These are phyloP conservation scores for Eucalyptus leucophloia DNA, from an alignment of 345 rosid species.

Conservation along the genomic window DNA sequence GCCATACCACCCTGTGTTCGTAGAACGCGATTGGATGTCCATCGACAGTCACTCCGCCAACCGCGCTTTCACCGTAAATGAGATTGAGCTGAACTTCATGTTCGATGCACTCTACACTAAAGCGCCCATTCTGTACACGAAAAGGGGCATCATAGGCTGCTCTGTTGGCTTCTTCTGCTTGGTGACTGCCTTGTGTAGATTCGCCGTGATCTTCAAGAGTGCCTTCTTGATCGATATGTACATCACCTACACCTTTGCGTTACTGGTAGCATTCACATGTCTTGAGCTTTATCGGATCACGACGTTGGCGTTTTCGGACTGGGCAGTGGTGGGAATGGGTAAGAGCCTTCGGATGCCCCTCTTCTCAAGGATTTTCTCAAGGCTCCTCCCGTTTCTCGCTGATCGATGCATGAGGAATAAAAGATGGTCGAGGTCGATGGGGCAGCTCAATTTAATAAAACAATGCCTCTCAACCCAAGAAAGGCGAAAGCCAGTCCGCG, in stretches of 20 bases:
- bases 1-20: no score
- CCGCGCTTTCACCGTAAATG: no score
- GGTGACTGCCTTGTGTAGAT: no score
- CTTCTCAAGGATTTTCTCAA: no score
- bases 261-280: no score
- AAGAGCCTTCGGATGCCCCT: neutral
- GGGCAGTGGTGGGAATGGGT: neutral
- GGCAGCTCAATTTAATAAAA: neutral
- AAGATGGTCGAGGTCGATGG: neutral
- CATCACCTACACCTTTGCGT: no score
- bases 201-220: no score
- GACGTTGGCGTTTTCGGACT: neutral
- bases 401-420: neutral
- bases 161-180: accelerated
- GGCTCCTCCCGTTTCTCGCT: neutral
- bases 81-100: no score
- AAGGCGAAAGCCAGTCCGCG: neutral
- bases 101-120: no score
- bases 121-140: no score
- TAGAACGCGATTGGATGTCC: accelerated
- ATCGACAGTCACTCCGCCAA: accelerated
- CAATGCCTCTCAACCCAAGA: neutral
- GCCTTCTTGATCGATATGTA: no score
- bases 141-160: accelerated
- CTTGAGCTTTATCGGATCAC: no score